Conservation (phyloP, 352 stramenopile species). For the Plasmopara muralis region DNA sequence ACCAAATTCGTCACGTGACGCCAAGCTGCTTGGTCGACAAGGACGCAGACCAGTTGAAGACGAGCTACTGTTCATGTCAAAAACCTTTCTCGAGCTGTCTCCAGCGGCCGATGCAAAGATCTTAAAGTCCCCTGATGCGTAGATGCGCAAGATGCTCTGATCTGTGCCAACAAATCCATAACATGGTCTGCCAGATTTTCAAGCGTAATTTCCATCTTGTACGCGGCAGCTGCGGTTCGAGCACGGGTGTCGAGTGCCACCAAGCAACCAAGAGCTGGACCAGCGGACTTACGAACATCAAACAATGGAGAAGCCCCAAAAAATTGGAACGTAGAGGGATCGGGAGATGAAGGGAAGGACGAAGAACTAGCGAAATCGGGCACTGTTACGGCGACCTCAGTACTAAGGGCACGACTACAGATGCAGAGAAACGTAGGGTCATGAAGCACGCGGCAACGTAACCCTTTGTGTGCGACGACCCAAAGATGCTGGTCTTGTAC, state of each 20-base stretch:
- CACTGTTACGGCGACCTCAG: conserved; percentile 40
- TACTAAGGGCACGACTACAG: conserved; percentile 38
- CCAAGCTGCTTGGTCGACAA: conserved; percentile 10
- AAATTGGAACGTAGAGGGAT: conserved; percentile 46
- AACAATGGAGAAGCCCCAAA: conserved; percentile 52
- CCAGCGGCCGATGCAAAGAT: conserved; percentile 30
- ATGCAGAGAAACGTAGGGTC: conserved; percentile 51
- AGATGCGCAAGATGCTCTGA: conserved; percentile 53
- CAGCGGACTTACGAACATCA: conserved; percentile 23
- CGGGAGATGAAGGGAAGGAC: neutral
- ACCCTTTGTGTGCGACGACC: conserved; percentile 56
- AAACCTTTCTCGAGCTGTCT: conserved; percentile 8
- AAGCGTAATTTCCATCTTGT: conserved; percentile 50
- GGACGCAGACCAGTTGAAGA: conserved; percentile 9
- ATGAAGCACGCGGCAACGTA: conserved; percentile 44
- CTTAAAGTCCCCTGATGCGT: conserved; percentile 55
- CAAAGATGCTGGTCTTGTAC: conserved; percentile 53
- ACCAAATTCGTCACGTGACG: conserved; percentile 32
- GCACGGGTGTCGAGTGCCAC: conserved; percentile 49
- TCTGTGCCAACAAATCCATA: conserved; percentile 50
- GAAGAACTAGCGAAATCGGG: conserved; percentile 28
- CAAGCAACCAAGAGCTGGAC: conserved; percentile 45
- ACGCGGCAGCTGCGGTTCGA: conserved; percentile 25
- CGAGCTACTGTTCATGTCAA: conserved; percentile 32
- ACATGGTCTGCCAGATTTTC: conserved; percentile 57